Conservation (phyloP, 805 yeast genomes). For the Ogataea degrootiae region DNA sequence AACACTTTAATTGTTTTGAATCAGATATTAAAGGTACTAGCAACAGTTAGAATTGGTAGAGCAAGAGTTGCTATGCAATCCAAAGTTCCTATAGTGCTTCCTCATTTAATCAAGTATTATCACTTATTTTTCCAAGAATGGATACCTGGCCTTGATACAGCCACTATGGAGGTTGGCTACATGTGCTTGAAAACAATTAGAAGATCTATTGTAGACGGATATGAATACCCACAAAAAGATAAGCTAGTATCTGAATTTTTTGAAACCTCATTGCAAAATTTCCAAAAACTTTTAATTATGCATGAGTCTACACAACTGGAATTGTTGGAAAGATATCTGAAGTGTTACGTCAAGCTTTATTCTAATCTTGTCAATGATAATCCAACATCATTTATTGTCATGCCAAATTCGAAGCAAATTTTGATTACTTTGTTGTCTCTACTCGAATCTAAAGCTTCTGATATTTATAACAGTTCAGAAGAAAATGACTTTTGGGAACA, state of each 20-base stretch:
- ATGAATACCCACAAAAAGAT: conserved; percentile 61
- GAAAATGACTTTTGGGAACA: conserved; percentile 71
- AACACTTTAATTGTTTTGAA: conserved; percentile 65
- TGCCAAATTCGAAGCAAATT: conserved; percentile 60
- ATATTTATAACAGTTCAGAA: conserved; percentile 53
- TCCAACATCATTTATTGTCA: conserved; percentile 65
- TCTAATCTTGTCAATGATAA: conserved; percentile 52
- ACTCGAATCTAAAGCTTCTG: conserved; percentile 59
- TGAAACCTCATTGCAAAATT: conserved; percentile 50
- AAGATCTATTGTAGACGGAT: conserved; percentile 72
- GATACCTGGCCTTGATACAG: conserved; percentile 46
- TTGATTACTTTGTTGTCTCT: conserved; percentile 56
- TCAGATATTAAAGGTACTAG: conserved; percentile 70
- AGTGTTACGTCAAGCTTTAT: conserved; percentile 72
- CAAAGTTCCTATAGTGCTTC: conserved; percentile 59
- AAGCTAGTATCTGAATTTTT: conserved; percentile 58
- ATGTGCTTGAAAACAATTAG: conserved; percentile 69
- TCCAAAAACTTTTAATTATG: conserved; percentile 48
- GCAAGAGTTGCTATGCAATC: conserved; percentile 73
- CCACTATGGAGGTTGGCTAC: conserved; percentile 71
- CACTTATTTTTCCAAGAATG: conserved; percentile 56
- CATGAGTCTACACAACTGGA: conserved; percentile 47
- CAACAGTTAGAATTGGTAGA: conserved; percentile 78
- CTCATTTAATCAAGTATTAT: conserved; percentile 58
- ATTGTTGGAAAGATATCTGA: conserved; percentile 63